Evolutionary conservation across 257 asterid species (phyloP).

Genomic region (Solanum bulbocastanum): DNA sequence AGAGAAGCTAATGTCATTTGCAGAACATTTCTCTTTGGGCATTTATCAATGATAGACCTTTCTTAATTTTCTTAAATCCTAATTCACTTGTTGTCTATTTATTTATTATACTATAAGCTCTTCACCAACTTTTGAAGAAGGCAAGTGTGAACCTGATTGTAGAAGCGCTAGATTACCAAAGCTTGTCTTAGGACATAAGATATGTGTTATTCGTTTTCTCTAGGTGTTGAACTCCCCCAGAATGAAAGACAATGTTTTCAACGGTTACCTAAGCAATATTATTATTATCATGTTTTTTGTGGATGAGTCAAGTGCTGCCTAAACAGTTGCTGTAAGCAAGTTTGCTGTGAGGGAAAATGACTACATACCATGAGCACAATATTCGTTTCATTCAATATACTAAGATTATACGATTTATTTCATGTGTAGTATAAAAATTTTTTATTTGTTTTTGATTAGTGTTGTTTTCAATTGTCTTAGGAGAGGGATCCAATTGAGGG

Average conservation of each 20-base stretch:
- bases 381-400: background rate
- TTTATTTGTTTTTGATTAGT: background rate
- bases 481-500: slow-evolving; percentile 99
- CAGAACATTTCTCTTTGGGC: background rate
- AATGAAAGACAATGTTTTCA: background rate
- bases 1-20: background rate
- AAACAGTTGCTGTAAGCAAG: background rate
- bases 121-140: background rate
- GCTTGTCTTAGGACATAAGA: background rate
- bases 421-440: background rate
- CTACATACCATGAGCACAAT: background rate
- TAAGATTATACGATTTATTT: background rate
- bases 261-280: background rate
- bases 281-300: background rate
- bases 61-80: background rate
- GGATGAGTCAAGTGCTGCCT: background rate
- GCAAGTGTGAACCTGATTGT: background rate
- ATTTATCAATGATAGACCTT: background rate
- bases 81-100: background rate
- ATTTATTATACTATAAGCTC: background rate
- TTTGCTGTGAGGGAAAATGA: background rate
- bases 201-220: background rate
- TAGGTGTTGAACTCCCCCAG: background rate
- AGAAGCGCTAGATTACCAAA: background rate
- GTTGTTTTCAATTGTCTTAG: slow-evolving; percentile 21